Conservation (phyloP, 1,284 basidiomycete species). For the Cerioporus squamosus region DNA sequence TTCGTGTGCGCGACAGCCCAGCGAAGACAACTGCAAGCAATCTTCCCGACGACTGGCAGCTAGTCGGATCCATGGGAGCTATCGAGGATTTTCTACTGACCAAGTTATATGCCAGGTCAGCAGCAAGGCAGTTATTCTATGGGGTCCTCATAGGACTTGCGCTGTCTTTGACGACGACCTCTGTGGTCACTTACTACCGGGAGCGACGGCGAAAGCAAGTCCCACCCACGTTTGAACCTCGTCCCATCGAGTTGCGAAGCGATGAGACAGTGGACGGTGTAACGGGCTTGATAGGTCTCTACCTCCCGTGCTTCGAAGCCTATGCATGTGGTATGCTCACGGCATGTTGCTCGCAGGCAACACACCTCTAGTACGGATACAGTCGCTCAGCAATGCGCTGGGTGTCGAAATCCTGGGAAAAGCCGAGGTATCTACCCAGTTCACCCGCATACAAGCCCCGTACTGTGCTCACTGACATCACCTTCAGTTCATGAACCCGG, state of each 20-base stretch:
- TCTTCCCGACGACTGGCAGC: too few species aligned
- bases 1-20: not conserved
- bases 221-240: slow-evolving; percentile 45
- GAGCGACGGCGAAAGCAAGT: slow-evolving; percentile 45
- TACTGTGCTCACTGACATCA: slow-evolving; percentile 1
- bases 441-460: not conserved
- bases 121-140: slow-evolving; percentile 55
- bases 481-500: slow-evolving; percentile 89
- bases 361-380: slow-evolving; percentile 92
- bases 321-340: not conserved
- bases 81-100: slow-evolving; percentile 10
- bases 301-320: not conserved
- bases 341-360: slow-evolving; percentile 63
- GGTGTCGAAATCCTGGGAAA: slow-evolving; percentile 97
- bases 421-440: slow-evolving; percentile 66
- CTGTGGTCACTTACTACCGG: slow-evolving; percentile 55
- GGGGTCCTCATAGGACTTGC: slow-evolving; percentile 75
- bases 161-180: slow-evolving; percentile 67
- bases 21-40: not conserved
- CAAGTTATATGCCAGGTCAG: slow-evolving; percentile 37
- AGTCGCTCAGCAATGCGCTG: slow-evolving; percentile 87
- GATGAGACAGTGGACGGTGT: slow-evolving; percentile 80
- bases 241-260: slow-evolving; percentile 76
- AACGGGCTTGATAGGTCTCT: slow-evolving; percentile 80
- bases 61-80: slow-evolving; percentile 1